A percentile compares a stretch with the other conserved stretches of the same genome.
Conservation (phyloP, 1,284 basidiomycete genomes). For the Moniliophthora roreri region DNA sequence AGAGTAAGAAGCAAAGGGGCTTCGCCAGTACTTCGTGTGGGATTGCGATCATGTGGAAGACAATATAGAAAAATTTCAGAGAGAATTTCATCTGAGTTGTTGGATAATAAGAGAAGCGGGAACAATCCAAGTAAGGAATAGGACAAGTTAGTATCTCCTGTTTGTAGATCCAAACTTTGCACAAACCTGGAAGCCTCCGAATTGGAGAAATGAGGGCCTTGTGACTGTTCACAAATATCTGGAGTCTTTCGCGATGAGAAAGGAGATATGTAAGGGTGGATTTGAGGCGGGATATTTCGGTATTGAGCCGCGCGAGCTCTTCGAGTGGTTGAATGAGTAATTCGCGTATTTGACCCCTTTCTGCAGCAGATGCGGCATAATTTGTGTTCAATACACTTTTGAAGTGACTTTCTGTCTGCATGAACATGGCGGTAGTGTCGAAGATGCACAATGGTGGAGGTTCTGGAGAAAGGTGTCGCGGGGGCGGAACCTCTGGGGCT, state of each 20-base stretch:
- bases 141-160: too few relatives aligned
- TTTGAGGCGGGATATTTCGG: conserved; percentile 1
- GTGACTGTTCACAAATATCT: conserved; percentile 8
- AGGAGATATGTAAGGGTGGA: conserved; percentile 2
- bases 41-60: conserved; percentile 10
- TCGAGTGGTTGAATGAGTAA: conserved; percentile 3
- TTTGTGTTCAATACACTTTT: conserved; percentile 7
- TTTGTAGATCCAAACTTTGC: too few relatives aligned
- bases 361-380: conserved; percentile 4
- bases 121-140: too few relatives aligned
- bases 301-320: not conserved
- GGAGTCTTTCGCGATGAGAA: not conserved
- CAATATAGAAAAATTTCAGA: conserved; percentile 13
- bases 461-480: too few relatives aligned
- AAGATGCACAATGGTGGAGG: too few relatives aligned
- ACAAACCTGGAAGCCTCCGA: conserved; percentile 8
- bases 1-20: conserved; percentile 14
- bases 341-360: conserved; percentile 2
- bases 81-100: too few relatives aligned
- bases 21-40: conserved; percentile 5
- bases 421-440: not conserved
- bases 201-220: conserved; percentile 7
- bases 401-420: conserved; percentile 6
- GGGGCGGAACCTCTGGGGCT: too few relatives aligned
- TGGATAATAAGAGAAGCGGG: too few relatives aligned